Evolutionary conservation across 148 eudicot species (phyloP).

Genomic region (Cornus controversa): DNA sequence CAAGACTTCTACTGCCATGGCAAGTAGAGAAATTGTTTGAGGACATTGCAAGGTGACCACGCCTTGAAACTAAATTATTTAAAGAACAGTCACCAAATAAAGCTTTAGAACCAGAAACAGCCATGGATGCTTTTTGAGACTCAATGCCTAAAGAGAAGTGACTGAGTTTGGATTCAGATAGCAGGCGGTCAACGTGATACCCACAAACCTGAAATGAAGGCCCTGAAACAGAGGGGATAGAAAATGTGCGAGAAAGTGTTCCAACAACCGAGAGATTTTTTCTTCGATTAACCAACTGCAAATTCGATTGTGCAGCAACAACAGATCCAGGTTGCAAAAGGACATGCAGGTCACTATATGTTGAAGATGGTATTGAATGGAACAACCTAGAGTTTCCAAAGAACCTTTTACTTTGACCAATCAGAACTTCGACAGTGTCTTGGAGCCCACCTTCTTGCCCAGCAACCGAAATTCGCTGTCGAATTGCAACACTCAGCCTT

Average conservation of each 20-base stretch:
- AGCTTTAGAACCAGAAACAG: constrained; percentile 45
- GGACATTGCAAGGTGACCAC: constrained; percentile 24
- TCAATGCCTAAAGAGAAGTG: constrained; percentile 15
- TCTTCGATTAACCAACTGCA: constrained; percentile 38
- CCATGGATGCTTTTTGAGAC: constrained; percentile 40
- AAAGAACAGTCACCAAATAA: constrained; percentile 32
- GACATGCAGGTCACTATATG: constrained; percentile 35
- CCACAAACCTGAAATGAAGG: constrained; percentile 66
- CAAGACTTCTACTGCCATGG: constrained; percentile 30
- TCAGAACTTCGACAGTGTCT: constrained; percentile 36
- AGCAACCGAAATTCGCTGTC: constrained; percentile 32
- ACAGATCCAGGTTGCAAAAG: constrained; percentile 43
- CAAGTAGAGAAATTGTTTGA: constrained; percentile 26
- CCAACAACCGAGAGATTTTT: constrained; percentile 55
- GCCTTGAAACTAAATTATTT: constrained; percentile 33
- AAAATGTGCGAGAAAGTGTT: constrained; percentile 64
- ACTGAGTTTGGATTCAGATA: constrained; percentile 28
- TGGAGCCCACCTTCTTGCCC: constrained; percentile 40
- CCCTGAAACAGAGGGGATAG: constrained; percentile 75
- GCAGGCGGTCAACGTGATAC: constrained; percentile 51
- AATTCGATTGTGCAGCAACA: constrained; percentile 54
- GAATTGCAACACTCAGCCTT: constrained; percentile 35
- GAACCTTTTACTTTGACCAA: constrained; percentile 45
- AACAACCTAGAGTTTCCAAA: constrained; percentile 39
- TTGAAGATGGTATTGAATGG: constrained; percentile 32